A percentile compares a stretch with the other conserved stretches of the same genome.
These are phyloP conservation scores for Typha latifolia DNA, from an alignment of 176 grass and related monocot species.

Conservation along the genomic window DNA sequence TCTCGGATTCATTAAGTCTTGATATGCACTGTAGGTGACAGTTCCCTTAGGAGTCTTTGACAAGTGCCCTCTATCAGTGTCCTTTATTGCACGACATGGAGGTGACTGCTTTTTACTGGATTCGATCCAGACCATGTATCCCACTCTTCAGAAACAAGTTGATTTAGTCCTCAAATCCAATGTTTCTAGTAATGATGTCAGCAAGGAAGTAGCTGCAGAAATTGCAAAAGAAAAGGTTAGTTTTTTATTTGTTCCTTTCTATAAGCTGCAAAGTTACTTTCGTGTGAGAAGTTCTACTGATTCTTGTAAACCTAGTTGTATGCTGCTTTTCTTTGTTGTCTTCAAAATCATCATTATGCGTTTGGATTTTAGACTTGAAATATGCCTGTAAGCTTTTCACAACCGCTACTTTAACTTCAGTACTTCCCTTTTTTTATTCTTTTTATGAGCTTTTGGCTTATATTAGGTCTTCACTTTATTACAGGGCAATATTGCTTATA, in stretches of 20 bases:
- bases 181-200: constrained; percentile 53
- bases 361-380: background rate
- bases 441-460: no score
- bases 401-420: no score
- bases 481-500: constrained; percentile 87
- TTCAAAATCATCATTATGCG: background rate
- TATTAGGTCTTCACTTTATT: background rate
- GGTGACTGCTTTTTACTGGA: constrained; percentile 81
- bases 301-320: no score
- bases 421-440: no score
- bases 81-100: constrained; percentile 76
- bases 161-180: constrained; percentile 57
- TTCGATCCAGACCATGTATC: constrained; percentile 54
- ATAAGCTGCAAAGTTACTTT: background rate
- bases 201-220: constrained; percentile 83
- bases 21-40: constrained; percentile 47
- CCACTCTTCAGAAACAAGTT: constrained; percentile 71
- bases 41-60: constrained; percentile 64
- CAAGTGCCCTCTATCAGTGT: constrained; percentile 85
- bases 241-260: background rate
- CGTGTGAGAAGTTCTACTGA: no score
- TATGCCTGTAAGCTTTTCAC: no score
- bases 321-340: background rate
- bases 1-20: background rate
- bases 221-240: constrained; percentile 84